phyloP scores from a whole-genome alignment of 495 filamentous ascomycete genomes.

The Podospora didyma region DNA sequence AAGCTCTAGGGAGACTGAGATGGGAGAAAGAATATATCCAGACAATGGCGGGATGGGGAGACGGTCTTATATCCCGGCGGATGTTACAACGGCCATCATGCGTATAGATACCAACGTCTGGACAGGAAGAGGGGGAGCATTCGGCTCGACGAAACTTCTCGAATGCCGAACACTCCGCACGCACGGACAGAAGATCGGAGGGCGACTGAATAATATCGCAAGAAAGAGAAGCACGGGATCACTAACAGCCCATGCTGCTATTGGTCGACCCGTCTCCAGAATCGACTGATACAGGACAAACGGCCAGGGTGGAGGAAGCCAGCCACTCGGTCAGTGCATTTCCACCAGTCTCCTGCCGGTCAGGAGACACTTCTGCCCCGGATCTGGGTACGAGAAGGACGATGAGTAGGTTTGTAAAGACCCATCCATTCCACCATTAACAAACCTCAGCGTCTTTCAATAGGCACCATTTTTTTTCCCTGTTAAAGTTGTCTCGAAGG shows the following conservation, averaged over 20 bases:
- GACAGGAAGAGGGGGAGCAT: background rate
- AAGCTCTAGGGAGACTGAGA: background rate
- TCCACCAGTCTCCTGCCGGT: too few relatives aligned
- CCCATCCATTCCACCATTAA: too few relatives aligned
- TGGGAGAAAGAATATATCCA: background rate
- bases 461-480: too few relatives aligned
- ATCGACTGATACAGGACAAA: too few relatives aligned
- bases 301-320: background rate
- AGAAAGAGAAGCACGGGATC: conserved; percentile 1
- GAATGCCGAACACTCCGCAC: conserved; percentile 13
- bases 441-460: too few relatives aligned
- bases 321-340: background rate
- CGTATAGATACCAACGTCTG: background rate
- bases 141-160: conserved; percentile 6
- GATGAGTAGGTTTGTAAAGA: too few relatives aligned
- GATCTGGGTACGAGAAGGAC: too few relatives aligned
- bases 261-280: background rate
- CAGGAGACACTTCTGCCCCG: too few relatives aligned
- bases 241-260: background rate
- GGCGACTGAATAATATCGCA: background rate
- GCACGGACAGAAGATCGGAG: background rate
- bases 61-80: background rate
- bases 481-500: too few relatives aligned
- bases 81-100: background rate
- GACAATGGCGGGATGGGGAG: background rate